Percentiles rank a stretch among this genome's conserved stretches.
Evolutionary conservation across 306 rosid genomes (phyloP).

Genomic region (Alnus rubra): DNA sequence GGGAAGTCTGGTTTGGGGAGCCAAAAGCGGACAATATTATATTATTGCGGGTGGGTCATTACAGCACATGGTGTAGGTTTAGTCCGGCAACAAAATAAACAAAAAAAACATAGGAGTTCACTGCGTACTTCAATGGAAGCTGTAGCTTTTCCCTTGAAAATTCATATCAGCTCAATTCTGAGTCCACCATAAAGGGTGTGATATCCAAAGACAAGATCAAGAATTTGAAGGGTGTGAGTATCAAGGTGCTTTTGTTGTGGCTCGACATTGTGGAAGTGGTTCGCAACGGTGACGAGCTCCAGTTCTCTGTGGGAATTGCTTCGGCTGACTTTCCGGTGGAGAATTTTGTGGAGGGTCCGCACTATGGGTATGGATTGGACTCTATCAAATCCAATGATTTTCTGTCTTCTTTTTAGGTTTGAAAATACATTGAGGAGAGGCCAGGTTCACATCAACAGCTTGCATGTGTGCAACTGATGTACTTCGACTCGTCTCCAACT

Average conservation of each 20-base stretch:
- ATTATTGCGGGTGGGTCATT: too few species aligned
- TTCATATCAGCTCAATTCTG: constrained; percentile 40
- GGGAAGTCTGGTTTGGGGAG: too few species aligned
- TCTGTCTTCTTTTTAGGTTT: constrained; percentile 9
- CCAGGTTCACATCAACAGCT: too few species aligned
- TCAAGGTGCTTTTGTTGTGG: constrained; percentile 56
- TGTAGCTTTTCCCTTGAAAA: constrained; percentile 42
- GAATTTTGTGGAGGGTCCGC: constrained; percentile 52
- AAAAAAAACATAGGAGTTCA: constrained; percentile 41
- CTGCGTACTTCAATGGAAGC: constrained; percentile 28
- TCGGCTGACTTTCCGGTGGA: constrained; percentile 40
- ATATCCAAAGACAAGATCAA: constrained; percentile 41
- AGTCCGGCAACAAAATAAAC: constrained; percentile 46
- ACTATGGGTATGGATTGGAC: constrained; percentile 60
- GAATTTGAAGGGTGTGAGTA: constrained; percentile 50
- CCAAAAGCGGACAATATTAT: too few species aligned
- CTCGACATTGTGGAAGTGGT: constrained; percentile 52
- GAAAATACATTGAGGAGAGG: neutral
- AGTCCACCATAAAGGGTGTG: constrained; percentile 45
- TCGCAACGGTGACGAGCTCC: constrained; percentile 31
- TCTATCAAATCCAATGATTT: neutral
- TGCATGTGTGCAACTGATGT: neutral
- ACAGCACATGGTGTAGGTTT: too few species aligned
- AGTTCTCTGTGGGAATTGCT: constrained; percentile 56
- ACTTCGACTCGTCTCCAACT: neutral